Percentiles rank a stretch among this genome's conserved stretches.
These are phyloP conservation scores for Eucalyptus pauciflora DNA, from an alignment of 345 rosid genomes.

Conservation along the genomic window DNA sequence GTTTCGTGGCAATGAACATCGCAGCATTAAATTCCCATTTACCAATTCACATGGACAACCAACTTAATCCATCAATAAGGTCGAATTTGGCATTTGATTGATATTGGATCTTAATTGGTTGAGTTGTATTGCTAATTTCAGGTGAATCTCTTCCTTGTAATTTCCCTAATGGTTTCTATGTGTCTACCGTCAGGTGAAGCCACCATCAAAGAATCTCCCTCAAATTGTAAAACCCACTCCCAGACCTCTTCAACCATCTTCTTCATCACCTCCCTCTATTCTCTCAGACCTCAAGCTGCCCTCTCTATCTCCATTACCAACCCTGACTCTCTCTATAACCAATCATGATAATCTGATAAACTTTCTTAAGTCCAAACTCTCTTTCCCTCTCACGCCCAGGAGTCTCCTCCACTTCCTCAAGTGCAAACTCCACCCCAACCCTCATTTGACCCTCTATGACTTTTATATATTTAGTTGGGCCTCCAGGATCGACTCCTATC, in stretches of 20 bases:
- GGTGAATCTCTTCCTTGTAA: neutral
- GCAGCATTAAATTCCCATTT: neutral
- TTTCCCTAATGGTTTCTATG: neutral
- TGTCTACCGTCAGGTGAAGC: neutral
- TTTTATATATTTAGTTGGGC: slow-evolving; percentile 75
- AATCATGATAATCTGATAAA: slow-evolving; percentile 21
- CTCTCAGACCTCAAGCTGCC: slow-evolving; percentile 28
- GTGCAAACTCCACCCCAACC: slow-evolving; percentile 66
- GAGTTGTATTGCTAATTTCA: neutral
- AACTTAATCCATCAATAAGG: neutral
- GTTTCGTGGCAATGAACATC: neutral
- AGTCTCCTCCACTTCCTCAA: slow-evolving; percentile 60
- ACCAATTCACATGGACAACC: neutral
- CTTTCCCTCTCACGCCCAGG: slow-evolving; percentile 28
- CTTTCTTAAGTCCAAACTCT: slow-evolving; percentile 51
- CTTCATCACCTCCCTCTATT: slow-evolving; percentile 13
- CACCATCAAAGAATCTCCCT: neutral
- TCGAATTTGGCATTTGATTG: neutral
- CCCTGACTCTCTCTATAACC: slow-evolving; percentile 54
- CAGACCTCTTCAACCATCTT: neutral
- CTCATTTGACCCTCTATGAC: slow-evolving; percentile 64
- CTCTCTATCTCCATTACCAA: slow-evolving; percentile 28
- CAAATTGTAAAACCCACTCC: slow-evolving; percentile 3
- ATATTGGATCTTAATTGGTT: neutral
- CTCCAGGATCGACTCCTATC: slow-evolving; percentile 57